Base-by-base conservation (phyloP, 2,329 filamentous ascomycete species). In the Onygena corvina region DNA sequence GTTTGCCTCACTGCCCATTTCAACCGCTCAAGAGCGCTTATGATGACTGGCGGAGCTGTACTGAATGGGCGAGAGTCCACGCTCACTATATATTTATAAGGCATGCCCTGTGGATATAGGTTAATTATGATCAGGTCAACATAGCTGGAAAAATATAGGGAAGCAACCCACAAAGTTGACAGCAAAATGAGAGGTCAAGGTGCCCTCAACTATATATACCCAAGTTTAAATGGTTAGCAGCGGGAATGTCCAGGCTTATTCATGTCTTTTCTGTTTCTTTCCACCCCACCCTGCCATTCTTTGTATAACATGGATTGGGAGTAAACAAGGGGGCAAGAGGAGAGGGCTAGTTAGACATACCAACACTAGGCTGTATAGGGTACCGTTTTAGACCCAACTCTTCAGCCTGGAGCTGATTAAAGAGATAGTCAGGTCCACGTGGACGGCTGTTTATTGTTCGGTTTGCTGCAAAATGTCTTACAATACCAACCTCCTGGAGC, bases 401-500 rank as follows among this genome's bases (percentile, higher is more conserved):
- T 0, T 57, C 56, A 2, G 55, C 36, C 44, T 78, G 73, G 2
- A 81, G 55, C 8, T 65, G 56, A 0, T 65, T 56, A 53, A 83
- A 84, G 52, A 87, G 68, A 2, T 77, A 72, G 56, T 87, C 67
- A 0, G 82, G 71, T 0, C 83, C 83, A 29, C 70, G 68, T 0
- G 57, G 42, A n/a, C 73, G 68, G 12, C 63, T 58, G 25, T 77
- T 76, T 23, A 81, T 71, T 0, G 58, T 61, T n/a, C 63, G 60
- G 47, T 74, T 80, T 0, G 80, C 73, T 2, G 76, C 71, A 46
- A 80, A 75, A 54, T 83, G 75, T 0, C 73, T 71, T 12, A 81
- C 64, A 0, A 67, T 65, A 1, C 78, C 76, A 3, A 61, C 57
- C 2, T 52, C 55, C 0, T 47, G 58, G 46, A 67, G 56, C 1